phyloP scores from a whole-genome alignment of 2,329 filamentous ascomycete genomes.

The Dactylonectria macrodidyma region DNA sequence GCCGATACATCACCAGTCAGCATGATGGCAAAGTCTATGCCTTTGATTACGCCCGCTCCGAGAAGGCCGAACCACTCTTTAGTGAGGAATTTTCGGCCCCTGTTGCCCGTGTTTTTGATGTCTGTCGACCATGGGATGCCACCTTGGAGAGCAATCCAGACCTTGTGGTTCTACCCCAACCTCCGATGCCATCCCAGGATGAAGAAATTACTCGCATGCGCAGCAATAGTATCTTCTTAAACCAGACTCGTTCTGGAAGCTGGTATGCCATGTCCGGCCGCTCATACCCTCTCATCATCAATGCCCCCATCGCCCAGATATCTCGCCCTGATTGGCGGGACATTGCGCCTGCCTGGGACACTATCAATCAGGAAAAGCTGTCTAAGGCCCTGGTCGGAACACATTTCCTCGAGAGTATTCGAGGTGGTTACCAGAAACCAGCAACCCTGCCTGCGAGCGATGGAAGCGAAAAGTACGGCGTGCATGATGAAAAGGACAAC shows the following conservation, averaged over 20 bases:
- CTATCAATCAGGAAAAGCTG: conserved; percentile 62
- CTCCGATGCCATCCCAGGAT: conserved; percentile 73
- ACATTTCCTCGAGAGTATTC: conserved; percentile 70
- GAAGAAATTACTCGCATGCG: conserved; percentile 67
- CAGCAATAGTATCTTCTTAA: conserved; percentile 83
- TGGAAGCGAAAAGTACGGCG: conserved; percentile 30
- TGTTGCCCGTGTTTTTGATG: conserved; percentile 90
- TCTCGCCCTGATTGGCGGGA: conserved; percentile 65
- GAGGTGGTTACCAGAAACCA: conserved; percentile 52
- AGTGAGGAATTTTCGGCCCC: conserved; percentile 80
- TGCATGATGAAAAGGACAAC: conserved; percentile 51
- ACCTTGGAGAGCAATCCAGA: conserved; percentile 76
- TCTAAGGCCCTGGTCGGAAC: conserved; percentile 79
- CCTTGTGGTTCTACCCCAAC: conserved; percentile 89
- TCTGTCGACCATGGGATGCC: conserved; percentile 81
- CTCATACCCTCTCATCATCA: conserved; percentile 87
- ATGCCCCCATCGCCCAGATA: conserved; percentile 67
- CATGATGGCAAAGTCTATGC: conserved; percentile 89
- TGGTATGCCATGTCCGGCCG: conserved; percentile 96
- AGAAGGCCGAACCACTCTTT: conserved; percentile 71
- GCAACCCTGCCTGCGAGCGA: conserved; percentile 56
- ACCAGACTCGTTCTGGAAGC: conserved; percentile 86
- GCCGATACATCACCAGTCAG: conserved; percentile 89
- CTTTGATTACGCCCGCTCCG: conserved; percentile 75
- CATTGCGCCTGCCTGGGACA: conserved; percentile 56